Evolutionary conservation across 1,139 yeast genomes (phyloP).

Genomic region (Scheffersomyces segobiensis): DNA sequence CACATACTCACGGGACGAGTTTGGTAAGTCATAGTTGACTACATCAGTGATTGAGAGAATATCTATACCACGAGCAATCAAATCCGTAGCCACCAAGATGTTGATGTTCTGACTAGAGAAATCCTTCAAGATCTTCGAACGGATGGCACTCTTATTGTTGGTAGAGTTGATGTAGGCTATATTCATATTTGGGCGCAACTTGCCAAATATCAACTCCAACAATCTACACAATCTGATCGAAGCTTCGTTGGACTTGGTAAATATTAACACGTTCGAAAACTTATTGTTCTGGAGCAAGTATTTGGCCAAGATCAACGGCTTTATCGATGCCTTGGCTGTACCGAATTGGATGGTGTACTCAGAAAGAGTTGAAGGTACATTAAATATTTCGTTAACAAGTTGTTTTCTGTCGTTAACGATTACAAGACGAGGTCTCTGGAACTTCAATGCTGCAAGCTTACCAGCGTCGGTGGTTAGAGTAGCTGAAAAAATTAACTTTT

Average conservation of each 20-base stretch:
- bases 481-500: conserved; percentile 84
- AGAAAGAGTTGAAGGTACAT: conserved; percentile 54
- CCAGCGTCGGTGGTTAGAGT: conserved; percentile 94
- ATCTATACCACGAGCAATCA: conserved; percentile 94
- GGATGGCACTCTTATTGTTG: conserved; percentile 43
- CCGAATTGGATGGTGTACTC: conserved; percentile 55
- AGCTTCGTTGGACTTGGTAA: conserved; percentile 85
- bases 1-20: conserved; percentile 85
- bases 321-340: conserved; percentile 57
- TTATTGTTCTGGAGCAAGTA: conserved; percentile 41
- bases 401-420: conserved; percentile 62
- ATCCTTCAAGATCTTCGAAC: conserved; percentile 51
- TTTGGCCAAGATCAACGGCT: conserved; percentile 71
- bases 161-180: conserved; percentile 43
- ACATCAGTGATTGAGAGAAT: conserved; percentile 71
- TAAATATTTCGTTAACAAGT: conserved; percentile 52
- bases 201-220: conserved; percentile 45
- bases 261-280: conserved; percentile 53
- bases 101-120: conserved; percentile 54
- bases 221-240: conserved; percentile 73
- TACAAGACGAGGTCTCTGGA: conserved; percentile 68
- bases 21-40: conserved; percentile 87
- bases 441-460: conserved; percentile 67
- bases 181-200: conserved; percentile 14
- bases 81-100: conserved; percentile 82